Conservation (phyloP, 75 land plant species). For the Isoetes taiwanensis region DNA sequence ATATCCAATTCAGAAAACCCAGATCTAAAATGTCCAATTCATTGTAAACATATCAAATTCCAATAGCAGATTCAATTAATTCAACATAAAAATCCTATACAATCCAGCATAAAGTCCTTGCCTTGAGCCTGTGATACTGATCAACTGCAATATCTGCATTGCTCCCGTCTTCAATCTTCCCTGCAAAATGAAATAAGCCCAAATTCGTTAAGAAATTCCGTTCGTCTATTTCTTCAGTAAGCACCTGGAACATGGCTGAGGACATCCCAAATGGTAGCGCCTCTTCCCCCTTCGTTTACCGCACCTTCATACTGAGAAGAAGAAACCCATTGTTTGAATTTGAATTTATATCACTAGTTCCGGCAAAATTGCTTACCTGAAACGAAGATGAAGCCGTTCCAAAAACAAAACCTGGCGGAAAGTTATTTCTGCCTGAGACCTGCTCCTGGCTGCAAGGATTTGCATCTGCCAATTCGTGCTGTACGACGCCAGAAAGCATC, state of each 20-base stretch:
- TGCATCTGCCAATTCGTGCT: too few relatives aligned
- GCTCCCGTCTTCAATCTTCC: not conserved
- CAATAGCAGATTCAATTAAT: not conserved
- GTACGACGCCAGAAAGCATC: too few relatives aligned
- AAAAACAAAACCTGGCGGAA: not conserved
- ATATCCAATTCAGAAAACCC: too few relatives aligned
- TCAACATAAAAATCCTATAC: too few relatives aligned
- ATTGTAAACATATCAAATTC: not conserved
- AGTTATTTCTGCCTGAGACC: not conserved
- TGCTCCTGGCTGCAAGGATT: too few relatives aligned
- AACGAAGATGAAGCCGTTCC: not conserved
- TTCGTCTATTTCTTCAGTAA: not conserved
- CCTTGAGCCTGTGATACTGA: not conserved
- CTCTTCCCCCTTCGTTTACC: conserved; percentile 3
- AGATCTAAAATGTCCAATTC: too few relatives aligned
- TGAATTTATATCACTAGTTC: too few relatives aligned
- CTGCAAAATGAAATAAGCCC: not conserved
- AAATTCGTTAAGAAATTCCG: not conserved
- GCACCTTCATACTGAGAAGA: conserved; percentile 5
- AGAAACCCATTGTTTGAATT: too few relatives aligned
- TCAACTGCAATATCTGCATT: not conserved
- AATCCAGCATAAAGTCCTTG: not conserved
- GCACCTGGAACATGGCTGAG: not conserved
- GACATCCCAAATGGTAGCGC: not conserved
- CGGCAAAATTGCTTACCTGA: too few relatives aligned